Percentiles rank a stretch among this genome's conserved stretches.
Evolutionary conservation across 352 stramenopile species (phyloP).

Genomic region (Phytopythium cucurbitacearum): DNA sequence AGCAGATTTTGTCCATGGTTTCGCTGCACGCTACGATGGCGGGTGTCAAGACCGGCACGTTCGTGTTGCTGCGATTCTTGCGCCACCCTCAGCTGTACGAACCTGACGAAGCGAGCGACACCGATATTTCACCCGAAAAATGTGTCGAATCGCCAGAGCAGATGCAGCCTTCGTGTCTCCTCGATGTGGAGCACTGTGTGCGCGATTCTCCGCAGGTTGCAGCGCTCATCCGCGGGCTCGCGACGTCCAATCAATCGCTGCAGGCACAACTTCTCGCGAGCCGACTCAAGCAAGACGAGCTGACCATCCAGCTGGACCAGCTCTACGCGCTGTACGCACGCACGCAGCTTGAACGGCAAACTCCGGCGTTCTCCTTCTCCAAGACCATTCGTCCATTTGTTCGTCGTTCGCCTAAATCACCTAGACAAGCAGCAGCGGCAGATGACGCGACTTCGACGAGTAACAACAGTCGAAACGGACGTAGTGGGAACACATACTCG

Average conservation of each 20-base stretch:
- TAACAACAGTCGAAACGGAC: background rate
- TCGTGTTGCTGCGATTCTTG: conserved; percentile 42
- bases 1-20: conserved; percentile 23
- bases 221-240: conserved; percentile 35
- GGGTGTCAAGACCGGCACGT: conserved; percentile 8
- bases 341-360: conserved; percentile 22
- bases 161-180: background rate
- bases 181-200: conserved; percentile 5
- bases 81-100: conserved; percentile 1
- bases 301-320: conserved; percentile 60
- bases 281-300: conserved; percentile 49
- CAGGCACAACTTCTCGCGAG: conserved; percentile 48
- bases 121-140: background rate
- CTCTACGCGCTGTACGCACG: conserved; percentile 52
- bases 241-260: conserved; percentile 33
- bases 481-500: conserved; percentile 9
- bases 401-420: conserved; percentile 5
- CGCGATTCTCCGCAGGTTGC: conserved; percentile 20
- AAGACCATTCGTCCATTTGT: conserved; percentile 35
- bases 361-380: conserved; percentile 29
- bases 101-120: too few relatives aligned
- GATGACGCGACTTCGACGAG: background rate
- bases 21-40: conserved; percentile 18
- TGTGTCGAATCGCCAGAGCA: conserved; percentile 1
- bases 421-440: background rate